Evolutionary conservation across 2,329 filamentous ascomycete species (phyloP), one percentile per base, ranked within the genome.

Genomic region (Scortechinia acanthostroma): DNA sequence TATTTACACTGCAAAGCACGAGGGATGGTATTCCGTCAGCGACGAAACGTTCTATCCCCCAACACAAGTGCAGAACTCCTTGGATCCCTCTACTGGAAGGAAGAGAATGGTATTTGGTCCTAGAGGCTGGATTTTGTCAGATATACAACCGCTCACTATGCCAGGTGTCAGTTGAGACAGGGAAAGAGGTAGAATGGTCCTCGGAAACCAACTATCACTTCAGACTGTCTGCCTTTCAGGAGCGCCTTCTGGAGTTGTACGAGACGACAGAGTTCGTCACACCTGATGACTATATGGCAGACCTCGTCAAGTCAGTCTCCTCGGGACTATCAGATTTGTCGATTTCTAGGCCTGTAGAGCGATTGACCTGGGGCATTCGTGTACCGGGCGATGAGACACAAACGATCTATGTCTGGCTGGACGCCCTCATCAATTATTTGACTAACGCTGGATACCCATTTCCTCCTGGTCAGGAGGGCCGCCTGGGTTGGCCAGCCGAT

Each of bases 401-500:
- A 63, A 97, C 91, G 2, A 91, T 98, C 47, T 98, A 98, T 57
- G 94, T 98, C 22, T 98, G 93, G 93, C 76, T 98, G 0, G 94
- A 98, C 64, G 93, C 93, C 1, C 76, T 98, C 22, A 76, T 97
- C 55, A 98, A 96, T 63, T 98, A 98, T 60, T 67, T 93, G 44
- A 95, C 91, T 15, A 88, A 84, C 50, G 79, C 89, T 1, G 90
- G 91, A 14, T 97, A 94, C 58, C 89, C 89, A 0, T 89, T 85
- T 80, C 65, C 80, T 1, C 83, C 86, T 0, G 80, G 80, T 2
- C 67, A 74, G 3, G 79, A 86, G 48, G 61, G 70, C 14, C 68
- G 66, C 17, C 75, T 76, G 43, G 81, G 87, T 20, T 98, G 93
- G 91, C 93, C 93, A 3, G 88, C 89, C 5, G 83, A 98, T 60